Conservation (phyloP, 2,329 filamentous ascomycete species). For the Xylaria sp. region DNA sequence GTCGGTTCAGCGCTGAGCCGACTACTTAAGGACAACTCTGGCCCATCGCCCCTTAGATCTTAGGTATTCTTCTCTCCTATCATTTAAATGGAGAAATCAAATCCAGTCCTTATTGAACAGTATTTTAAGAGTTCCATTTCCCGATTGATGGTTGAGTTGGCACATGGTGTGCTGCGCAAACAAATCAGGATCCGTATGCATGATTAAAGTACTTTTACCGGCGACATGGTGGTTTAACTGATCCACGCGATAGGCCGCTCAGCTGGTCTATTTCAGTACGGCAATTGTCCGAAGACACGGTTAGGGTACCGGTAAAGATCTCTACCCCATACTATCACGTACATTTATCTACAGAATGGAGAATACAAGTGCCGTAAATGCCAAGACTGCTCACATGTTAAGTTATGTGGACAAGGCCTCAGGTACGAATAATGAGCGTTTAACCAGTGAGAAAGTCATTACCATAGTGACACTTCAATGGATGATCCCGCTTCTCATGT, state of each 20-base stretch:
- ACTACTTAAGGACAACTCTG: slow-evolving; percentile 18
- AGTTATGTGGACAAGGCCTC: background rate
- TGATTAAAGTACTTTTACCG: slow-evolving; percentile 43
- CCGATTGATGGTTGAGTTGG: slow-evolving; percentile 16
- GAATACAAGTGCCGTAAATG: slow-evolving; percentile 33
- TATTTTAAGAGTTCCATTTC: slow-evolving; percentile 24
- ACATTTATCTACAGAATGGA: slow-evolving; percentile 24
- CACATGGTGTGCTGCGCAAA: slow-evolving; percentile 25
- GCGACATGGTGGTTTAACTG: slow-evolving; percentile 39
- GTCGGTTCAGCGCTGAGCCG: slow-evolving; percentile 17
- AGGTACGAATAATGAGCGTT: background rate
- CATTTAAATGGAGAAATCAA: background rate
- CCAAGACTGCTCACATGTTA: slow-evolving; percentile 26
- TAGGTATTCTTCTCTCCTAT: background rate
- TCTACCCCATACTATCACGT: slow-evolving; percentile 25
- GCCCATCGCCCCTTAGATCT: background rate
- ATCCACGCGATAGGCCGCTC: slow-evolving; percentile 30
- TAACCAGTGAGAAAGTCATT: background rate
- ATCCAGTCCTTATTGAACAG: slow-evolving; percentile 4
- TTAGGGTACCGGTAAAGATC: slow-evolving; percentile 40
- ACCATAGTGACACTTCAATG: background rate
- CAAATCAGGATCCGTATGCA: slow-evolving; percentile 35
- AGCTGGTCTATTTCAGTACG: slow-evolving; percentile 27
- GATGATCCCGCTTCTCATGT: background rate
- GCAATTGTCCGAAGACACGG: slow-evolving; percentile 35